These are phyloP conservation scores for Ligustrum vulgare DNA, from an alignment of 257 asterid species.

Conservation along the genomic window DNA sequence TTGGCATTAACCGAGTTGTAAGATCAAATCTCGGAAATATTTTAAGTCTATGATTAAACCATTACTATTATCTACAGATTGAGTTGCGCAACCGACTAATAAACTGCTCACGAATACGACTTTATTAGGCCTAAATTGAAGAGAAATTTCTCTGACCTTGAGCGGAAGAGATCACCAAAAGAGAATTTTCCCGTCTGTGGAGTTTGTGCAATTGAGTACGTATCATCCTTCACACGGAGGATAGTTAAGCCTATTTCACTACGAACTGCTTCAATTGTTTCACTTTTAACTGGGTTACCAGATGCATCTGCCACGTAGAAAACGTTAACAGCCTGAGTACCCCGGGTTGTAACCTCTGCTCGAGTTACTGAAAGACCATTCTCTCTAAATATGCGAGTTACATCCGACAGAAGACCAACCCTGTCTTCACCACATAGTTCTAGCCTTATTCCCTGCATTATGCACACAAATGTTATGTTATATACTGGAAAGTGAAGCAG, in stretches of 20 bases:
- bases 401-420: conserved; percentile 51
- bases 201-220: conserved; percentile 29
- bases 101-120: conserved; percentile 48
- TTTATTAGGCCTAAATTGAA: conserved; percentile 67
- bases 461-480: not conserved
- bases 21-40: conserved; percentile 20
- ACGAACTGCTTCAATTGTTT: conserved; percentile 49
- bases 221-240: conserved; percentile 45
- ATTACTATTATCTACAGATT: conserved; percentile 24
- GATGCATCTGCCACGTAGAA: conserved; percentile 56
- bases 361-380: conserved; percentile 53
- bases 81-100: conserved; percentile 28
- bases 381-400: conserved; percentile 59
- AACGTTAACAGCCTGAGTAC: conserved; percentile 40
- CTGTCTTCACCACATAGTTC: conserved; percentile 52
- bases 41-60: conserved; percentile 15
- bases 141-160: conserved; percentile 67
- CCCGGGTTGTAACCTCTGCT: conserved; percentile 51
- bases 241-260: conserved; percentile 42
- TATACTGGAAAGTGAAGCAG: not conserved
- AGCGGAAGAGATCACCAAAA: conserved; percentile 63
- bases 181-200: conserved; percentile 57
- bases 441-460: conserved; percentile 49
- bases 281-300: conserved; percentile 33
- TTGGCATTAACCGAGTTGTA: conserved; percentile 5